phyloP scores from a whole-genome alignment of 345 rosid species.

The Ceriops tagal region DNA sequence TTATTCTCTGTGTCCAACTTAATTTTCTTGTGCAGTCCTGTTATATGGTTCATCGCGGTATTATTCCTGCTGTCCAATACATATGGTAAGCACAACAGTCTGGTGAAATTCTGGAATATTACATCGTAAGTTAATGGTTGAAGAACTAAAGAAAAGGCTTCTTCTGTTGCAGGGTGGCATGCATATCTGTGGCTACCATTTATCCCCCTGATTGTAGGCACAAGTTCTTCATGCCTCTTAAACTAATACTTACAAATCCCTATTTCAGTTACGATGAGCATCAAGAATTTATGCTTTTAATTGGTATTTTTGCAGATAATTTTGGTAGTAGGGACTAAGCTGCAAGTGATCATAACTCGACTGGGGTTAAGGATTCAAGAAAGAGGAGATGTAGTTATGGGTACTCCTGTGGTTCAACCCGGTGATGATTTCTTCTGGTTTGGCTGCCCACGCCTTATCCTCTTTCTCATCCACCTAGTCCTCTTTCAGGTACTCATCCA shows the following conservation, averaged over 20 bases:
- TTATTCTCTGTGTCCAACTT: constrained; percentile 3
- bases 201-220: constrained; percentile 74
- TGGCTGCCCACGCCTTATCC: constrained; percentile 72
- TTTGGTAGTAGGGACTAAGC: constrained; percentile 74
- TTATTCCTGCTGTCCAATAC: constrained; percentile 68
- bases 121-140: background rate
- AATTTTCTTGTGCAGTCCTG: constrained; percentile 51
- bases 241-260: background rate
- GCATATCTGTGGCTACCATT: constrained; percentile 82
- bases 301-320: constrained; percentile 45
- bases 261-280: background rate
- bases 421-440: constrained; percentile 96
- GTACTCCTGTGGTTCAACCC: constrained; percentile 87
- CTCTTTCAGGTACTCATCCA: constrained; percentile 68
- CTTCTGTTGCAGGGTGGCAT: constrained; percentile 47
- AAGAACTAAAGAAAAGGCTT: background rate
- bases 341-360: constrained; percentile 82
- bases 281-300: background rate
- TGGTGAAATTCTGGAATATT: background rate
- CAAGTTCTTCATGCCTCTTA: background rate
- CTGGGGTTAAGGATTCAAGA: constrained; percentile 77
- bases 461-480: constrained; percentile 74
- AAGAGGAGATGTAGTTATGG: constrained; percentile 82
- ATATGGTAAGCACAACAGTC: constrained; percentile 48
- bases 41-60: constrained; percentile 71